A percentile compares a stretch with the other conserved stretches of the same genome.
phyloP scores from a whole-genome alignment of 306 rosid species.

The Castanospermum australe region DNA sequence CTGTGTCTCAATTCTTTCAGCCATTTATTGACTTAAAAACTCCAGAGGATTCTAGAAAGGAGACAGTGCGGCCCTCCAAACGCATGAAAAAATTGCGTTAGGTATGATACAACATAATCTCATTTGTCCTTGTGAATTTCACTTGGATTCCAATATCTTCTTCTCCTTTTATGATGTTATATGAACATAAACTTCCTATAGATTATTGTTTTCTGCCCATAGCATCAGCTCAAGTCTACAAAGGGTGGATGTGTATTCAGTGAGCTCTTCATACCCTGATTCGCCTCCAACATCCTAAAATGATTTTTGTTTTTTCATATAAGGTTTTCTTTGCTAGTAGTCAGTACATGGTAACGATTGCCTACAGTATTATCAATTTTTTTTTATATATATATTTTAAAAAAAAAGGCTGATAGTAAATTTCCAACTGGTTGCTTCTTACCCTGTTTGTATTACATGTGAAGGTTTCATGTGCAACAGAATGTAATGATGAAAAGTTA shows the following conservation, averaged over 20 bases:
- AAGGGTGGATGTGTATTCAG: background rate
- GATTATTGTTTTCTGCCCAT: background rate
- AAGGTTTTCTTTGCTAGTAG: background rate
- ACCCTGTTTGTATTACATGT: background rate
- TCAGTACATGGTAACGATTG: background rate
- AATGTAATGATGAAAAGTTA: background rate
- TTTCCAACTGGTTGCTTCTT: background rate
- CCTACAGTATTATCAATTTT: background rate
- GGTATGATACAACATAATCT: slow-evolving; percentile 16
- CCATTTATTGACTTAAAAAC: slow-evolving; percentile 72
- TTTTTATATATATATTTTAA: too few species aligned
- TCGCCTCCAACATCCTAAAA: background rate
- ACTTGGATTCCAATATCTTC: background rate
- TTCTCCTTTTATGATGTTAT: too few species aligned
- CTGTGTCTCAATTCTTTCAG: slow-evolving; percentile 55
- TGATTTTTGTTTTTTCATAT: background rate
- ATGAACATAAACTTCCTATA: background rate
- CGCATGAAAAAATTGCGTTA: slow-evolving; percentile 65
- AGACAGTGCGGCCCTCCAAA: slow-evolving; percentile 62
- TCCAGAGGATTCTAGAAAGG: slow-evolving; percentile 72
- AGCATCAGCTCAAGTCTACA: background rate
- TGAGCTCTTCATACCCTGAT: slow-evolving; percentile 1
- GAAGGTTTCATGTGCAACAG: slow-evolving; percentile 1
- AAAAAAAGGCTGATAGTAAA: background rate
- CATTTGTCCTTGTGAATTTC: background rate